phyloP scores from a whole-genome alignment of 306 rosid genomes.

The Argentina anserina region DNA sequence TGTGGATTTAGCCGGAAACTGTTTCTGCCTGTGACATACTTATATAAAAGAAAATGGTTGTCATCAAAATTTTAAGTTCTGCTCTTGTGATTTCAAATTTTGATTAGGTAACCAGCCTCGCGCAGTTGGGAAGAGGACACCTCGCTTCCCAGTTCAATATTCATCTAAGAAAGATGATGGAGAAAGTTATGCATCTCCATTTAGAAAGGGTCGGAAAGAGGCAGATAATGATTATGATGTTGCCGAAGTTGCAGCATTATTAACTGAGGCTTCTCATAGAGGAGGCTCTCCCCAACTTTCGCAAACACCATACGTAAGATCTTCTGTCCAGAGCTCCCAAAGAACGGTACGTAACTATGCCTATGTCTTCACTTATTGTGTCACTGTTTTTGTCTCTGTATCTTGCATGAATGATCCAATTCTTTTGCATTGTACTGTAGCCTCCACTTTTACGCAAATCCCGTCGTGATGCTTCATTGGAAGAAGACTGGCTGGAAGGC shows the following conservation, averaged over 20 bases:
- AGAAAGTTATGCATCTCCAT: constrained; percentile 40
- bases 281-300: constrained; percentile 60
- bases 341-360: constrained; percentile 36
- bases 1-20: not conserved
- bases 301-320: constrained; percentile 38
- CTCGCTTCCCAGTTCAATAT: constrained; percentile 61
- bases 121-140: constrained; percentile 78
- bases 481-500: constrained; percentile 62
- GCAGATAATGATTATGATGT: constrained; percentile 53
- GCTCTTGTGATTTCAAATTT: constrained; percentile 23
- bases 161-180: constrained; percentile 39
- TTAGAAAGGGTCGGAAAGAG: constrained; percentile 42
- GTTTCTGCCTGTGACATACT: not conserved
- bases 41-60: not conserved
- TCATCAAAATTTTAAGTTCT: constrained; percentile 18
- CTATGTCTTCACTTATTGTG: not conserved
- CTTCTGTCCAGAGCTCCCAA: constrained; percentile 46
- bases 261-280: constrained; percentile 67
- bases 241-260: constrained; percentile 50
- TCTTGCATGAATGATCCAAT: constrained; percentile 3
- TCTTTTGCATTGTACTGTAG: constrained; percentile 26
- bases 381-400: not conserved
- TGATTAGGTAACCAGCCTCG: constrained; percentile 63
- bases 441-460: constrained; percentile 35
- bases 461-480: constrained; percentile 37